These are phyloP conservation scores for Limtongia smithiae DNA, from an alignment of 805 yeast genomes.

Conservation along the genomic window DNA sequence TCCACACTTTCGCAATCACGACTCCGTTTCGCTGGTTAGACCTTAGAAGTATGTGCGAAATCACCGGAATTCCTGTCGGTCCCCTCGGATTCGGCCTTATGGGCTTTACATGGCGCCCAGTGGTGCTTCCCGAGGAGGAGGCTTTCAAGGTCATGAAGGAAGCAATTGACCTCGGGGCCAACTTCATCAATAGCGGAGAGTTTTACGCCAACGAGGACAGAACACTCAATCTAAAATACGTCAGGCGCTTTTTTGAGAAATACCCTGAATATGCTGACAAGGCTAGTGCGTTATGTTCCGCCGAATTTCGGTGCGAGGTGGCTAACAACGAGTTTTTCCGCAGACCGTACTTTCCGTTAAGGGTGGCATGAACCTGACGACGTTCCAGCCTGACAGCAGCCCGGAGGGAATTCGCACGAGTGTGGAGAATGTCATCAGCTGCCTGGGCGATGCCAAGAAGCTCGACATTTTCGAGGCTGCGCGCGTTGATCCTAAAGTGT, in stretches of 20 bases:
- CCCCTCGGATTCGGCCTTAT: conserved; percentile 69
- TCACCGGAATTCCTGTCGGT: conserved; percentile 26
- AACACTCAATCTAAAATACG: conserved; percentile 53
- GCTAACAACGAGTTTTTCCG: no score
- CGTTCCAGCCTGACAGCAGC: conserved; percentile 40
- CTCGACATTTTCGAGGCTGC: conserved; percentile 68
- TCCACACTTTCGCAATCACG: background rate
- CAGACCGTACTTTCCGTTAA: conserved; percentile 47
- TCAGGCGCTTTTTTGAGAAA: conserved; percentile 50
- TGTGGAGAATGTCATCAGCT: conserved; percentile 29
- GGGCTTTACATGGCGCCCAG: conserved; percentile 69
- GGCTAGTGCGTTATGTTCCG: conserved; percentile 46
- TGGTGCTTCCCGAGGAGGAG: conserved; percentile 41
- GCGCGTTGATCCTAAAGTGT: conserved; percentile 52
- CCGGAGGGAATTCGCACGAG: conserved; percentile 20
- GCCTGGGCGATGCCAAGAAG: conserved; percentile 42
- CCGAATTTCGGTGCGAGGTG: no score
- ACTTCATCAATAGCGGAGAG: conserved; percentile 63
- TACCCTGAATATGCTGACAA: conserved; percentile 47
- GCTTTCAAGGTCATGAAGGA: conserved; percentile 52
- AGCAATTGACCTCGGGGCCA: conserved; percentile 48
- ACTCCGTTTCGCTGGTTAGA: no score
- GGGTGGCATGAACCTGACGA: conserved; percentile 48
- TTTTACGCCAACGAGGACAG: conserved; percentile 44
- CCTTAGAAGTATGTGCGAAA: background rate